These are phyloP conservation scores for Leccinum ochraceum DNA, from an alignment of 768 basidiomycete genomes.

Conservation along the genomic window DNA sequence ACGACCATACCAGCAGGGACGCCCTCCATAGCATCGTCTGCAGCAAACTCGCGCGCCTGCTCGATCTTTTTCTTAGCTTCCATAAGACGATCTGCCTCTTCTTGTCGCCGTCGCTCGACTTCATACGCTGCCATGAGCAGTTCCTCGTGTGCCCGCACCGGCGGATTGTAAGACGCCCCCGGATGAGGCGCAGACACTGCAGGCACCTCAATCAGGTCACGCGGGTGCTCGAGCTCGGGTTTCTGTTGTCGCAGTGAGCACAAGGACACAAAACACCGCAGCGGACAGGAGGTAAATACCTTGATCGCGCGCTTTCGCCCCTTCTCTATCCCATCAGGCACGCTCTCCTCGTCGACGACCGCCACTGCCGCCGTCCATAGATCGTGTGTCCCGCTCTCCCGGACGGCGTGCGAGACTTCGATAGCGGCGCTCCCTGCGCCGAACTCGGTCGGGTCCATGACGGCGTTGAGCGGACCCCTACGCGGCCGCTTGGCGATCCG, in stretches of 20 bases:
- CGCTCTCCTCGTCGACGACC: conserved; percentile 34
- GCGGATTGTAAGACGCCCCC: conserved; percentile 90
- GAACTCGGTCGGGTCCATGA: conserved; percentile 67
- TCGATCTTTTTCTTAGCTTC: conserved; percentile 59
- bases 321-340: conserved; percentile 42
- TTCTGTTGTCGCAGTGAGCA: conserved; percentile 37
- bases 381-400: conserved; percentile 66
- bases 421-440: conserved; percentile 64
- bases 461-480: conserved; percentile 70
- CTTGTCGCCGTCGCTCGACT: conserved; percentile 58
- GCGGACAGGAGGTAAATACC: too few species aligned
- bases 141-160: conserved; percentile 66
- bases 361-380: conserved; percentile 48
- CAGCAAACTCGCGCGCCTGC: conserved; percentile 40
- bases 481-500: conserved; percentile 73
- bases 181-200: conserved; percentile 74
- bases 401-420: conserved; percentile 69
- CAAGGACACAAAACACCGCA: neutral
- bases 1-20: conserved; percentile 68
- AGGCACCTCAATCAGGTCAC: conserved; percentile 57
- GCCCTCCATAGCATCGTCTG: conserved; percentile 33
- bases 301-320: conserved; percentile 49
- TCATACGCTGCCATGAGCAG: conserved; percentile 69
- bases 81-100: conserved; percentile 53
- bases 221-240: conserved; percentile 47